These are phyloP conservation scores for Caryopteris hybrid DNA, from an alignment of 305 asterid genomes.

Conservation along the genomic window DNA sequence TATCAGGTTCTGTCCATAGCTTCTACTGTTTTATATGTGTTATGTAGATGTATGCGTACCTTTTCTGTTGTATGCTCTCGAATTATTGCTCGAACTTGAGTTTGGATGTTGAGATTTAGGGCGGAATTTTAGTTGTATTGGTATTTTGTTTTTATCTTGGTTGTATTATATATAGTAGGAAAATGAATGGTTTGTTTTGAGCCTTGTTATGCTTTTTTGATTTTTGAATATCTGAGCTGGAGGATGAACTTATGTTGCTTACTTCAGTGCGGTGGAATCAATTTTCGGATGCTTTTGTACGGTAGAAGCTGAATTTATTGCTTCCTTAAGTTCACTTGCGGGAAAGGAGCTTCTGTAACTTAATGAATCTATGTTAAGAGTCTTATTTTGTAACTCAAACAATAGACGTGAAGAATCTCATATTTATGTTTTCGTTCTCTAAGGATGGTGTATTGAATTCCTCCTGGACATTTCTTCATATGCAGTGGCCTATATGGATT, in stretches of 20 bases:
- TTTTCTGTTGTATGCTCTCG: neutral
- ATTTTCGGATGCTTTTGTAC: too few species aligned
- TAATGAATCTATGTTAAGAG: neutral
- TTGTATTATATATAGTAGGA: neutral
- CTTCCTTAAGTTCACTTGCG: neutral
- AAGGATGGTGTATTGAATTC: slow-evolving; percentile 10
- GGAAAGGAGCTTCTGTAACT: slow-evolving; percentile 6
- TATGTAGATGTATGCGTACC: neutral
- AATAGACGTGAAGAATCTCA: neutral
- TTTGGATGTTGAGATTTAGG: slow-evolving; percentile 15
- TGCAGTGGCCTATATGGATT: slow-evolving; percentile 38
- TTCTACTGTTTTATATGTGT: slow-evolving; percentile 19
- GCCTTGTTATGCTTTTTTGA: too few species aligned
- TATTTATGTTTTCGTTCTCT: neutral
- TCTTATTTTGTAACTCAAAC: neutral
- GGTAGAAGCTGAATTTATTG: slow-evolving; percentile 4
- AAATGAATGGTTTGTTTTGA: slow-evolving; percentile 7
- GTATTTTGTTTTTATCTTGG: neutral
- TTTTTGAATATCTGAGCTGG: slow-evolving; percentile 15
- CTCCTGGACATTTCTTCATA: neutral
- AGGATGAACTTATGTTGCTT: slow-evolving; percentile 18
- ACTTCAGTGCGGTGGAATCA: slow-evolving; percentile 12
- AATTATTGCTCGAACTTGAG: slow-evolving; percentile 22
- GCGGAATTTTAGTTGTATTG: too few species aligned
- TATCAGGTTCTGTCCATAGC: slow-evolving; percentile 27